Conservation (phyloP, 2,329 filamentous ascomycete species). For the Camptophora hylomeconis region DNA sequence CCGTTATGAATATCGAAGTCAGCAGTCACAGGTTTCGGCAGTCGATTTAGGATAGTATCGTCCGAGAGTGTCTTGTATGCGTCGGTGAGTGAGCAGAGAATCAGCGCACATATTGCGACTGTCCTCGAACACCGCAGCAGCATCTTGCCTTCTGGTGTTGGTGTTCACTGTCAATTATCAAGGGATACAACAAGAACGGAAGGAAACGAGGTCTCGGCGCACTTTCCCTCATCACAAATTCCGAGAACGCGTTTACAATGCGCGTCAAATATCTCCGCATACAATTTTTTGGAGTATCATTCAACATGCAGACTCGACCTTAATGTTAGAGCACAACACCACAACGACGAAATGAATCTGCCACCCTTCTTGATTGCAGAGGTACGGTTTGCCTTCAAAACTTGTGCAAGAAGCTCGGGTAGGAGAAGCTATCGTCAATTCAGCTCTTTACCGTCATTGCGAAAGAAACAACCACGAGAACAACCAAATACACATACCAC, state of each 20-base stretch:
- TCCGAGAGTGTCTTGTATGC: slow-evolving; percentile 58
- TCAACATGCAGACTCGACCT: no score
- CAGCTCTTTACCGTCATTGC: slow-evolving; percentile 7
- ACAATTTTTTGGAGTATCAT: no score
- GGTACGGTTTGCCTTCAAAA: slow-evolving; percentile 11
- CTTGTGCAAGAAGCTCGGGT: slow-evolving; percentile 11
- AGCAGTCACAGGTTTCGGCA: slow-evolving; percentile 54
- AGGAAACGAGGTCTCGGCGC: no score
- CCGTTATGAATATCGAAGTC: slow-evolving; percentile 72
- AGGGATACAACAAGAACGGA: no score
- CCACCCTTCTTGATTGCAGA: slow-evolving; percentile 11
- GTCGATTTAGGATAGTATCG: slow-evolving; percentile 48
- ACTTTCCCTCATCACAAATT: no score
- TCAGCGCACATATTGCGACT: no score
- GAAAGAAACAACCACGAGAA: slow-evolving; percentile 8
- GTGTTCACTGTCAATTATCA: no score
- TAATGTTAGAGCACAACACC: no score
- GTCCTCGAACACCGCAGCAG: no score
- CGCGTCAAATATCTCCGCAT: no score
- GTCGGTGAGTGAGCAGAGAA: slow-evolving; percentile 3
- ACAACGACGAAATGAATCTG: slow-evolving; percentile 5
- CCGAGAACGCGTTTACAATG: no score
- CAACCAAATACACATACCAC: slow-evolving; percentile 10
- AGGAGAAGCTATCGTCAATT: slow-evolving; percentile 8
- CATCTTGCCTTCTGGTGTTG: no score